Evolutionary conservation across 495 filamentous ascomycete species (phyloP).

Genomic region (Darksidea phi): DNA sequence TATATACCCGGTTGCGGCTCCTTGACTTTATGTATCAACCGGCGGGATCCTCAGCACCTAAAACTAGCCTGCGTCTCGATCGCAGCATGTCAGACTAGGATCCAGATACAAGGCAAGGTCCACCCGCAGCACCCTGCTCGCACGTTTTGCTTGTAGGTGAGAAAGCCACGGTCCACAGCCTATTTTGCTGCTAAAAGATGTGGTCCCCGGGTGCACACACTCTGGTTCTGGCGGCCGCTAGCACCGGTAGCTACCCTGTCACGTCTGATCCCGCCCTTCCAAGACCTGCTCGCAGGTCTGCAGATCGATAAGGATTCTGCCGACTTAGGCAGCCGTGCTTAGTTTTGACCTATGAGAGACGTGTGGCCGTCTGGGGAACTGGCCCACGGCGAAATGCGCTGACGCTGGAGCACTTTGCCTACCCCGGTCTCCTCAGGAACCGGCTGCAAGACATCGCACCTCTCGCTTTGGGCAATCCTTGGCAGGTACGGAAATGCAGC

Average conservation of each 20-base stretch:
- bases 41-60: slow-evolving; percentile 5
- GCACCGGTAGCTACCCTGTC: slow-evolving; percentile 13
- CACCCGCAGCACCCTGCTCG: background rate
- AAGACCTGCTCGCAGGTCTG: background rate
- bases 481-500: slow-evolving; percentile 9
- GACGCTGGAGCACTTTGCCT: slow-evolving; percentile 16
- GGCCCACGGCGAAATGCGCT: slow-evolving; percentile 4
- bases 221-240: slow-evolving; percentile 6
- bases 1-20: slow-evolving; percentile 7
- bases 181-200: background rate
- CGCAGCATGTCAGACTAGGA: slow-evolving; percentile 18
- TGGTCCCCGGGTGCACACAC: slow-evolving; percentile 1
- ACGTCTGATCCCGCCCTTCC: slow-evolving; percentile 2
- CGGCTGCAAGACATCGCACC: background rate
- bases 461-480: background rate
- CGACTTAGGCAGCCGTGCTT: background rate
- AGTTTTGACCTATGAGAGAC: background rate
- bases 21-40: slow-evolving; percentile 24
- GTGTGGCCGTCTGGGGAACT: background rate
- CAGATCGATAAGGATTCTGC: slow-evolving; percentile 1
- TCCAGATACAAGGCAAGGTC: slow-evolving; percentile 5
- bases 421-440: slow-evolving; percentile 17
- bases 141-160: background rate
- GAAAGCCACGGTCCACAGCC: background rate
- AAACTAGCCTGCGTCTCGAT: background rate